Evolutionary conservation across 2,329 filamentous ascomycete genomes (phyloP).

Genomic region (Arachnomyces sp.): DNA sequence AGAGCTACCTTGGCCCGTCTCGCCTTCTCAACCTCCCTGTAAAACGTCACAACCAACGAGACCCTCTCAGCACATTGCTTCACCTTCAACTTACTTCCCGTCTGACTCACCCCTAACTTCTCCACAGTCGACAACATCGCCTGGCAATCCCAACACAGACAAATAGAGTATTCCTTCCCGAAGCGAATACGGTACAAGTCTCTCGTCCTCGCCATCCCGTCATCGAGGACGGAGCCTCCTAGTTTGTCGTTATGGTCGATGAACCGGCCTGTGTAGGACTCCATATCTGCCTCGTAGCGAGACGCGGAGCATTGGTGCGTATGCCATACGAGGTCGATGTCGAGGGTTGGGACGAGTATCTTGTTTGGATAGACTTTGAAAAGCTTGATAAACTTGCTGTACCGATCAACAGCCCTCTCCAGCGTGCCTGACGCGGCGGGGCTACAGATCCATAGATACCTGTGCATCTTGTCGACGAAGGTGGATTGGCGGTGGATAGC

Average conservation of each 20-base stretch:
- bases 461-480: slow-evolving; percentile 37
- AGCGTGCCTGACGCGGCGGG: slow-evolving; percentile 29
- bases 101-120: no score
- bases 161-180: slow-evolving; percentile 28
- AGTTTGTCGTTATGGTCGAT: slow-evolving; percentile 37
- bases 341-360: slow-evolving; percentile 34
- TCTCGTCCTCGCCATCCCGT: slow-evolving; percentile 24
- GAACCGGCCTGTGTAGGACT: slow-evolving; percentile 15
- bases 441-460: slow-evolving; percentile 32
- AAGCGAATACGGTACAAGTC: slow-evolving; percentile 24
- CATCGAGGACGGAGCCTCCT: slow-evolving; percentile 16
- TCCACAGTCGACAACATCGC: background rate
- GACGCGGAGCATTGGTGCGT: slow-evolving; percentile 33
- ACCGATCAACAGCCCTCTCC: slow-evolving; percentile 28
- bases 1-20: no score
- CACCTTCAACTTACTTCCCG: no score
- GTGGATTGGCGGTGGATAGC: slow-evolving; percentile 30
- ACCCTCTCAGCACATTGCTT: no score
- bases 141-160: slow-evolving; percentile 12
- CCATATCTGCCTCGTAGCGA: slow-evolving; percentile 17
- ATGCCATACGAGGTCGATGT: slow-evolving; percentile 39
- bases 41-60: no score
- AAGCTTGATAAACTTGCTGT: slow-evolving; percentile 31
- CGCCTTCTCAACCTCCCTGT: no score
- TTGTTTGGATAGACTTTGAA: slow-evolving; percentile 20